phyloP scores from a whole-genome alignment of 257 asterid species.

The Solanum paucissectum region DNA sequence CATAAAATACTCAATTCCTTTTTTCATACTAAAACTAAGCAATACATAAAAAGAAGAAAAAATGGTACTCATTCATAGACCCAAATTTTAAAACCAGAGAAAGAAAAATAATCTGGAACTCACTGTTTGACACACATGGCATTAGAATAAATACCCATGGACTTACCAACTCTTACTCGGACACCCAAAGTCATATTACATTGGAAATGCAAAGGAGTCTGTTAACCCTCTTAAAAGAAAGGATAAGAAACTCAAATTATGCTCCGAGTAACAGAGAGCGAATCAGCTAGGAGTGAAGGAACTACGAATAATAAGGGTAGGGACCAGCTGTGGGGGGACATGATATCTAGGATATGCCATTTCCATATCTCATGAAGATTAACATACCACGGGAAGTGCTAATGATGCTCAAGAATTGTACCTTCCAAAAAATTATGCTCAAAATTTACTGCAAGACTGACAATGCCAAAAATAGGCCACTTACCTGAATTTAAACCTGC shows the following conservation, averaged over 20 bases:
- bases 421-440: not conserved
- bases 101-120: not conserved
- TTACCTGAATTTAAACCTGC: constrained; percentile 80
- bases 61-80: not conserved
- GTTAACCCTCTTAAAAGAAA: not conserved
- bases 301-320: not conserved
- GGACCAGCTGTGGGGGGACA: too few species aligned
- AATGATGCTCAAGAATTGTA: not conserved
- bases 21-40: not conserved
- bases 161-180: not conserved
- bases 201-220: not conserved
- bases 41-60: not conserved
- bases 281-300: not conserved
- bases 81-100: not conserved
- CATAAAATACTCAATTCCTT: not conserved
- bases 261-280: not conserved
- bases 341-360: not conserved
- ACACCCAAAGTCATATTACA: not conserved
- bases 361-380: not conserved
- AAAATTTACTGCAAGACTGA: not conserved
- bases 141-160: not conserved
- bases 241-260: not conserved
- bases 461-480: not conserved
- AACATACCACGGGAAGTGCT: not conserved
- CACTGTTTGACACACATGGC: not conserved